phyloP scores from a whole-genome alignment of 1,284 basidiomycete genomes.

The Trichosporon inkin region DNA sequence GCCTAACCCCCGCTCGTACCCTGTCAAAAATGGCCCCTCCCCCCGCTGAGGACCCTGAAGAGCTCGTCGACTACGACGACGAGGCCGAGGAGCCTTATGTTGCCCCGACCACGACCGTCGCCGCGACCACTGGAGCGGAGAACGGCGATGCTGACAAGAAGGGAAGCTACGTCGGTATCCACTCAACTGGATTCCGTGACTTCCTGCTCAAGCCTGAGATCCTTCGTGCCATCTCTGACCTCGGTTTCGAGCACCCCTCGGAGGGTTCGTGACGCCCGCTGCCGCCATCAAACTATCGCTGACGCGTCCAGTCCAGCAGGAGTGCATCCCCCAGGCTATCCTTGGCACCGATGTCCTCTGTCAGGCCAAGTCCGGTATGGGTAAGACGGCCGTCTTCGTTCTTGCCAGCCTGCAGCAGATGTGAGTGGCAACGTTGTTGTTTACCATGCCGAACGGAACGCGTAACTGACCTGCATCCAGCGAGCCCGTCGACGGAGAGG shows the following conservation, averaged over 20 bases:
- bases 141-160: constrained; percentile 75
- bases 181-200: constrained; percentile 93
- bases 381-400: constrained; percentile 99
- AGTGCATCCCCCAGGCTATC: constrained; percentile 99
- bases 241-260: constrained; percentile 99
- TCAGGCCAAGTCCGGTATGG: constrained; percentile 99
- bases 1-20: neutral
- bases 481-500: constrained; percentile 96
- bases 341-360: constrained; percentile 99
- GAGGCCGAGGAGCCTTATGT: constrained; percentile 80
- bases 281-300: too few species aligned
- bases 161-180: constrained; percentile 95
- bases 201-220: constrained; percentile 96
- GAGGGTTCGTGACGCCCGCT: constrained; percentile 74
- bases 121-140: constrained; percentile 57
- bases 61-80: constrained; percentile 71
- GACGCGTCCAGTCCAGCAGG: constrained; percentile 80
- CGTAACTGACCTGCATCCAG: constrained; percentile 23
- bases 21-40: constrained; percentile 27
- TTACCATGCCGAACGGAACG: neutral
- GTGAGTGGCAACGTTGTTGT: constrained; percentile 25
- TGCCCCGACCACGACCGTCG: constrained; percentile 53
- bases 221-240: constrained; percentile 93
- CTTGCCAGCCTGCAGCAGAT: constrained; percentile 96
- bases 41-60: constrained; percentile 44